Conservation (phyloP, 2,329 filamentous ascomycete species). For the Sodiomyces alkalinus region DNA sequence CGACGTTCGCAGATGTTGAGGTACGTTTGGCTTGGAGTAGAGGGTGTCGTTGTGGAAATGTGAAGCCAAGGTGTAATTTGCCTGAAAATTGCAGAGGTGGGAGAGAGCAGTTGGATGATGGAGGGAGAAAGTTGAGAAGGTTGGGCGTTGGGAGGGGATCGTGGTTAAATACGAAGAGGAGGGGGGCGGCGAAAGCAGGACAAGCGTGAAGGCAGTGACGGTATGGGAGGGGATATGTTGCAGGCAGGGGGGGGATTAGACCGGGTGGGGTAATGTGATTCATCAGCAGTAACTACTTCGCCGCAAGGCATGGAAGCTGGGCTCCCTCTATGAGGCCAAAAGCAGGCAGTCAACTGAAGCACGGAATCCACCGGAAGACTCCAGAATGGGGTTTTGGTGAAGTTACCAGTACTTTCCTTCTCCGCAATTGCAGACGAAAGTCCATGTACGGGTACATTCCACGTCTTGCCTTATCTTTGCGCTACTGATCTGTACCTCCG, state of each 20-base stretch:
- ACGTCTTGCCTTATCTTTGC: not conserved
- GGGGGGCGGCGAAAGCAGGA: not conserved
- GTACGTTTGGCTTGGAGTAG: not conserved
- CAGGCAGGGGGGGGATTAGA: not conserved
- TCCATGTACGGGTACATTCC: conserved; percentile 15
- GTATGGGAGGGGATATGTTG: conserved; percentile 1
- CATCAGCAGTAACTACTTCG: conserved; percentile 4
- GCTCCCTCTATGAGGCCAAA: too few species aligned
- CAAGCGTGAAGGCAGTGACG: not conserved
- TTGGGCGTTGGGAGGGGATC: conserved; percentile 2
- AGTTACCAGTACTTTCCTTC: too few species aligned
- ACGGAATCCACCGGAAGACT: conserved; percentile 5
- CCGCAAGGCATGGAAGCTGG: conserved; percentile 1
- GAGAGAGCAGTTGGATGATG: conserved; percentile 1
- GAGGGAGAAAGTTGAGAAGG: conserved; percentile 4
- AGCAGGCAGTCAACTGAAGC: not conserved
- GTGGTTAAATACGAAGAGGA: conserved; percentile 2
- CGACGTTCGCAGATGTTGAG: conserved; percentile 11
- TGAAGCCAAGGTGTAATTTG: too few species aligned
- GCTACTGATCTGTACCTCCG: not conserved
- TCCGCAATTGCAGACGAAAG: conserved; percentile 12
- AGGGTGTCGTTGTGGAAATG: too few species aligned
- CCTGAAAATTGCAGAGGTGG: too few species aligned
- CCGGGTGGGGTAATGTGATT: conserved; percentile 3
- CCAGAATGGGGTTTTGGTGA: conserved; percentile 10